Conservation (phyloP, 768 basidiomycete species). For the Boletus sp. region DNA sequence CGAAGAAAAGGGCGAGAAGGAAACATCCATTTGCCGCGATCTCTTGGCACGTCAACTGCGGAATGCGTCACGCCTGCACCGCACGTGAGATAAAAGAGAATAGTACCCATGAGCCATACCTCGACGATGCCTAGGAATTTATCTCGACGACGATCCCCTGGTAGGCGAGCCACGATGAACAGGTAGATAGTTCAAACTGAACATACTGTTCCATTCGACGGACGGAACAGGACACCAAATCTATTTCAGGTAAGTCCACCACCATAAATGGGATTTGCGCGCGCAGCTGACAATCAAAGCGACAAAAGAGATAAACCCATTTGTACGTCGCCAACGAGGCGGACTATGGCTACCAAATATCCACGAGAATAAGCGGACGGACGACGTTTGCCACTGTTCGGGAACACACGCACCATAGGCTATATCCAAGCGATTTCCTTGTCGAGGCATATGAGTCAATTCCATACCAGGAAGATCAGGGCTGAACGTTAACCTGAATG, state of each 20-base stretch:
- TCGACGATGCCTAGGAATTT: no score
- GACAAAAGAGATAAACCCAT: slow-evolving; percentile 9
- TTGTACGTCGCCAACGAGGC: background rate
- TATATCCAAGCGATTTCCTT: slow-evolving; percentile 8
- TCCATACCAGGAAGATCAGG: slow-evolving; percentile 2
- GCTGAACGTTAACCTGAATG: slow-evolving; percentile 5
- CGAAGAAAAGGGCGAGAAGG: slow-evolving; percentile 2
- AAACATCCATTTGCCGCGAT: background rate
- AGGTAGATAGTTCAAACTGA: background rate
- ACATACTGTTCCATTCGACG: slow-evolving; percentile 2
- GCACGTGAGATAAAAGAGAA: background rate
- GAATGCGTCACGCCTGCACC: no score
- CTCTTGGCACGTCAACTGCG: slow-evolving; percentile 6
- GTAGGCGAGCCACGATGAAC: slow-evolving; percentile 10
- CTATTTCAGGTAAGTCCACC: background rate
- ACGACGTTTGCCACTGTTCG: background rate
- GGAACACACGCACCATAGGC: slow-evolving; percentile 1
- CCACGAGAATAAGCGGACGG: background rate
- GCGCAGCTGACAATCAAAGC: slow-evolving; percentile 1
- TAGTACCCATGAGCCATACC: slow-evolving; percentile 9
- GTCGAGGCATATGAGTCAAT: slow-evolving; percentile 10
- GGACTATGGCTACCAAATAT: background rate
- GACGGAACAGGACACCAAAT: background rate
- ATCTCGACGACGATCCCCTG: slow-evolving; percentile 7
- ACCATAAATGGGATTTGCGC: background rate